Evolutionary conservation across 495 filamentous ascomycete genomes (phyloP).

Genomic region (Annulohypoxylon bovei): DNA sequence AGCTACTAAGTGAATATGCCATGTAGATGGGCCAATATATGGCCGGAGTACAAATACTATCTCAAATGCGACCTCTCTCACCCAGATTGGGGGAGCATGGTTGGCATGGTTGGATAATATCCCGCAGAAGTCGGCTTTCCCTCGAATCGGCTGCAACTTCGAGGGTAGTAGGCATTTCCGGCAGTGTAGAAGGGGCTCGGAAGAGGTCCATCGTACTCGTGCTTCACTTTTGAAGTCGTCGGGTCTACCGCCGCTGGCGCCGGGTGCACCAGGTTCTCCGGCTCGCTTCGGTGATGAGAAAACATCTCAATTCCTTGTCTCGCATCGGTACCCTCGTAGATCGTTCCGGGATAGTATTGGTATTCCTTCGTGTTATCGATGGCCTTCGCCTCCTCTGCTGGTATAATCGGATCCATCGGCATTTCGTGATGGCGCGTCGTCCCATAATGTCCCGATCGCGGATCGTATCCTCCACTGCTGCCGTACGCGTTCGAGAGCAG

Average conservation of each 20-base stretch:
- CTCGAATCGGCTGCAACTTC: slow-evolving; percentile 55
- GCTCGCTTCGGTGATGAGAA: slow-evolving; percentile 50
- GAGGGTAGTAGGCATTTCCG: slow-evolving; percentile 47
- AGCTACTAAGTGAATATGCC: slow-evolving; percentile 20
- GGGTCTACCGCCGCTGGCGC: slow-evolving; percentile 33
- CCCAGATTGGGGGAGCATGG: slow-evolving; percentile 47
- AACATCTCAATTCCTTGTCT: slow-evolving; percentile 57
- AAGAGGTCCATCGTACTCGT: slow-evolving; percentile 53
- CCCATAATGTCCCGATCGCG: slow-evolving; percentile 50
- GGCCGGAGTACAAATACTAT: slow-evolving; percentile 7
- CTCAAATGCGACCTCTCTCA: slow-evolving; percentile 3
- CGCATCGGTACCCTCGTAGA: slow-evolving; percentile 55
- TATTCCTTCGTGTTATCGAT: slow-evolving; percentile 57
- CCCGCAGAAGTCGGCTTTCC: slow-evolving; percentile 55
- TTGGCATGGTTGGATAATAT: slow-evolving; percentile 57
- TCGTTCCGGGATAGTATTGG: slow-evolving; percentile 57
- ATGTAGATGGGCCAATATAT: slow-evolving; percentile 19
- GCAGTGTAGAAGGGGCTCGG: slow-evolving; percentile 55
- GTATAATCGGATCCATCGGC: slow-evolving; percentile 55
- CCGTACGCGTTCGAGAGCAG: slow-evolving; percentile 46
- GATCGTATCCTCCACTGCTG: slow-evolving; percentile 48
- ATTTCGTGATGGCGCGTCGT: slow-evolving; percentile 56
- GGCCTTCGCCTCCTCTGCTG: slow-evolving; percentile 57
- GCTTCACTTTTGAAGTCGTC: slow-evolving; percentile 52
- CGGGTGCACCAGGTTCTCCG: slow-evolving; percentile 43